Evolutionary conservation across 768 basidiomycete species (phyloP).

Genomic region (Crassisporium funariophilum): DNA sequence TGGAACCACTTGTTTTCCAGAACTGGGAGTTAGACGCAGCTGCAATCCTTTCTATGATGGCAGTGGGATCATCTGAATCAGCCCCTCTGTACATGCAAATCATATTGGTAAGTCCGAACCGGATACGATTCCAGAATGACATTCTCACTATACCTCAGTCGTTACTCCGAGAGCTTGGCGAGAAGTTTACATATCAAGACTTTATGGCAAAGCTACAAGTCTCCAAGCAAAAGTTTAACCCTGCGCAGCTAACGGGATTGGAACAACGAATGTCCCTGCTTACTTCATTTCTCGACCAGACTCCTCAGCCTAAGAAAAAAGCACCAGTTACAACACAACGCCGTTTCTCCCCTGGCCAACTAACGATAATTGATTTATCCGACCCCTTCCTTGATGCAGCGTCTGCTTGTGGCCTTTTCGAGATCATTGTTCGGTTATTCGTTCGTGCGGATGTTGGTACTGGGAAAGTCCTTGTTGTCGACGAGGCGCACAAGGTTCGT

Average conservation of each 20-base stretch:
- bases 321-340: slow-evolving; percentile 25
- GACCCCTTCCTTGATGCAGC: slow-evolving; percentile 72
- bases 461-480: slow-evolving; percentile 71
- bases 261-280: slow-evolving; percentile 67
- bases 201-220: slow-evolving; percentile 51
- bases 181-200: slow-evolving; percentile 51
- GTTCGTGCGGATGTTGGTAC: slow-evolving; percentile 59
- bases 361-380: slow-evolving; percentile 72
- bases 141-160: slow-evolving; percentile 34
- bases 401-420: slow-evolving; percentile 70
- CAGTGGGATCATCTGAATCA: slow-evolving; percentile 58
- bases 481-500: slow-evolving; percentile 74
- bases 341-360: slow-evolving; percentile 55
- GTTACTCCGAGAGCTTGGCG: slow-evolving; percentile 64
- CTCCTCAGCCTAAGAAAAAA: slow-evolving; percentile 7
- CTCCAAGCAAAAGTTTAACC: slow-evolving; percentile 56
- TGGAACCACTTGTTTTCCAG: slow-evolving; percentile 56
- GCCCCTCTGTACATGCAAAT: slow-evolving; percentile 73
- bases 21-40: slow-evolving; percentile 67
- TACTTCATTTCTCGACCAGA: slow-evolving; percentile 52
- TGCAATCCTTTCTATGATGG: slow-evolving; percentile 77
- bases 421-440: slow-evolving; percentile 67
- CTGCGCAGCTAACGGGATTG: slow-evolving; percentile 53
- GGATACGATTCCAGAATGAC: neutral
- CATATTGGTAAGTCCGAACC: slow-evolving; percentile 48